phyloP scores from a whole-genome alignment of 2,329 filamentous ascomycete species.

The Colletotrichum abscissum region DNA sequence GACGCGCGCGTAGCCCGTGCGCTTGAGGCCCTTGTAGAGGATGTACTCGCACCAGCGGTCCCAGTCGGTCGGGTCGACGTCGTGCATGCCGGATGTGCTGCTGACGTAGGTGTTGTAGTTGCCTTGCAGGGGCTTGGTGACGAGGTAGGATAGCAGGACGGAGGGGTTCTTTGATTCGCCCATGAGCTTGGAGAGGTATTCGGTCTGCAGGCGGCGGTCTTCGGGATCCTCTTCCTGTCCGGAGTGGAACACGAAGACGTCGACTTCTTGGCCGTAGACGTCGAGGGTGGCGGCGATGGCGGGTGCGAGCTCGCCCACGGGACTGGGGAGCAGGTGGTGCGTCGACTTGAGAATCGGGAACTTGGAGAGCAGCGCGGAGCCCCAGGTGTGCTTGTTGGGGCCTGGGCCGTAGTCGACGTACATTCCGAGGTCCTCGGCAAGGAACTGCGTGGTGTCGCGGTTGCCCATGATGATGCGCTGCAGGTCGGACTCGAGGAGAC shows the following conservation, averaged over 20 bases:
- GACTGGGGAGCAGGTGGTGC: constrained; percentile 92
- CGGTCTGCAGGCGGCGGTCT: constrained; percentile 85
- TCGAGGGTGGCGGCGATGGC: constrained; percentile 97
- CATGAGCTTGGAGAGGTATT: constrained; percentile 92
- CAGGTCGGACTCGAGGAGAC: constrained; percentile 91
- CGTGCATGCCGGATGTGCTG: constrained; percentile 88
- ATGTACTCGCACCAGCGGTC: constrained; percentile 99
- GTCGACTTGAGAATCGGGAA: constrained; percentile 98
- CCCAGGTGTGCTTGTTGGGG: constrained; percentile 99
- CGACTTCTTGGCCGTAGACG: constrained; percentile 88
- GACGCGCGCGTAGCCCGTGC: constrained; percentile 90
- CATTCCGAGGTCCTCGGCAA: constrained; percentile 97
- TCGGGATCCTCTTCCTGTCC: constrained; percentile 97
- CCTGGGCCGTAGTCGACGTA: constrained; percentile 98
- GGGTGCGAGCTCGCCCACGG: constrained; percentile 93
- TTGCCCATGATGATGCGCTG: constrained; percentile 99
- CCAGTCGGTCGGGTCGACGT: constrained; percentile 93
- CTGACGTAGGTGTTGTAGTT: constrained; percentile 98
- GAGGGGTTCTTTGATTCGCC: constrained; percentile 81
- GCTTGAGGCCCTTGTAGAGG: constrained; percentile 87
- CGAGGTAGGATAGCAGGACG: constrained; percentile 90
- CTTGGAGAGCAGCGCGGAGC: constrained; percentile 90
- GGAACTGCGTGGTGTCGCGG: constrained; percentile 92
- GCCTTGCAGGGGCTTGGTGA: constrained; percentile 88
- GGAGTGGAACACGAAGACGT: constrained; percentile 98